Conservation (phyloP, 768 basidiomycete species). For the Macrolepiota fuliginosa region DNA sequence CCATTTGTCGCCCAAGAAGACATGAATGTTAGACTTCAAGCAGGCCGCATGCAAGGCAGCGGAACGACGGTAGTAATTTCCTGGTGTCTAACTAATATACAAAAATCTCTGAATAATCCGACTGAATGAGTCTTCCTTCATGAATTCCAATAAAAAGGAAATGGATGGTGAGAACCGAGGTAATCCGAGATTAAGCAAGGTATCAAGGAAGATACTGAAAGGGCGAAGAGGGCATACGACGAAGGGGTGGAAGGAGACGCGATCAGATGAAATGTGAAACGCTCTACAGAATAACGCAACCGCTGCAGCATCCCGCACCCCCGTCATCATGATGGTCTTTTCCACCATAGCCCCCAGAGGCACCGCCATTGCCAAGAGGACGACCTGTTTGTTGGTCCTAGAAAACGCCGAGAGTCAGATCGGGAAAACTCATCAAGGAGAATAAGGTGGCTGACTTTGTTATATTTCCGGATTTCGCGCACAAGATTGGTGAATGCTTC, state of each 20-base stretch:
- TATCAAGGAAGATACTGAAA: conserved; percentile 8
- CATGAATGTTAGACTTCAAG: neutral
- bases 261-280: neutral
- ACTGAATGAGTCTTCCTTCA: conserved; percentile 1
- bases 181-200: conserved; percentile 10
- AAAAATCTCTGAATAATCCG: conserved; percentile 7
- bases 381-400: conserved; percentile 81
- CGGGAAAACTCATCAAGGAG: neutral
- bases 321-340: conserved; percentile 52
- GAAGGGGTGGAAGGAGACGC: neutral
- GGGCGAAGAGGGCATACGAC: neutral
- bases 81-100: conserved; percentile 12
- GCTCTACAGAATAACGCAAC: conserved; percentile 60
- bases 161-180: neutral
- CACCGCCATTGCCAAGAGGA: conserved; percentile 43
- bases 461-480: conserved; percentile 90
- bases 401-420: conserved; percentile 10
- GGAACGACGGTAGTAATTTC: neutral
- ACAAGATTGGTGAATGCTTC: conserved; percentile 94
- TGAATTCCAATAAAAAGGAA: conserved; percentile 6
- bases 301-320: conserved; percentile 59
- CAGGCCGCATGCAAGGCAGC: neutral
- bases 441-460: conserved; percentile 58
- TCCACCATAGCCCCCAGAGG: conserved; percentile 48
- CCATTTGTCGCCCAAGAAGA: no score